Base-by-base conservation (phyloP, 257 asterid species). In the Nicotiana attenuata region DNA sequence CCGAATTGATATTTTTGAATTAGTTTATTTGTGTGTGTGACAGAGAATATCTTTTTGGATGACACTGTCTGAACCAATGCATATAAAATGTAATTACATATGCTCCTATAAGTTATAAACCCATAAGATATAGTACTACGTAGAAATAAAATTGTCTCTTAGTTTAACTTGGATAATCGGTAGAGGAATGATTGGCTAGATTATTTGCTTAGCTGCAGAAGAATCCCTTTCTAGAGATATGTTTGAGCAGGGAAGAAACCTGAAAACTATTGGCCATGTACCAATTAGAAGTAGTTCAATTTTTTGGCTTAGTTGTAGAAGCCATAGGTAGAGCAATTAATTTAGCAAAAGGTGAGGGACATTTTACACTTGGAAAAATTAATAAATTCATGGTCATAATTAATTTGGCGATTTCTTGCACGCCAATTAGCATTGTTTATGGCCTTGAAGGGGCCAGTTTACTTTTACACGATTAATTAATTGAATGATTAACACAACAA, bases 381-480 rank as follows among this genome's bases (percentile, higher is more conserved):
- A 41, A 60, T 19, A 77, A 14, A 57, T 73, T 45, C 15, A 22
- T 20, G 22, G 28, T 47, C 22, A 47, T 71, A 33, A 20, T 71
- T 38, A 10, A 45, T 71, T 71, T 16, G 50, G 65, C 20, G 20
- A 53, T 82, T 83, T 88, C 91, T 90, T 90, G 85, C 93, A 88
- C 90, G 91, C 84, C 87, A 90, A 76, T 80, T 33, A 26, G 6
- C 7, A 64, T 79, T 67, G 28, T 53, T 76, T 10, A 38, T 38
- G 77, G 31, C n/a, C 56, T 38, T 69, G 55, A 69, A 20, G 59
- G 78, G 20, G 38, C 14, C 61, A 24, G 52, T 77, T 41, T 53
- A 17, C 15, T 4, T 11, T 22, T 22, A 0, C 4, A 16, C 22
- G 20, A 24, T 83, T 63, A 55, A 26, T 24, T 31, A 16, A 33